Evolutionary conservation across 2,329 filamentous ascomycete genomes (phyloP).

Genomic region (Calonectria multiphialidica): DNA sequence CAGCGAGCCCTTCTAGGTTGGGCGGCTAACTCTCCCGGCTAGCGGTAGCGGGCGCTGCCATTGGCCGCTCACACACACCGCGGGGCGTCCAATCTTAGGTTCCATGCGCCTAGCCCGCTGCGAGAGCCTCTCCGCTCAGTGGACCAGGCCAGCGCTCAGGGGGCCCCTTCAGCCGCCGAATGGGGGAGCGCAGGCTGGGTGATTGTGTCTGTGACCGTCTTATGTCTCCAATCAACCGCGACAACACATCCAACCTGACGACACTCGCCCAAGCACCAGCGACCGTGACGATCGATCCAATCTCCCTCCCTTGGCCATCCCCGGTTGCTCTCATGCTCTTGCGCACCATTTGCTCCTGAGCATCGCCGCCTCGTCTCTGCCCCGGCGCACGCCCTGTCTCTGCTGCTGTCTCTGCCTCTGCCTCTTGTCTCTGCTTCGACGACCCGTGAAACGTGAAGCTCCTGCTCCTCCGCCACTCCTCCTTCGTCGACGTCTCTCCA

Average conservation of each 20-base stretch:
- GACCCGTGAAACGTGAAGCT: conserved; percentile 27
- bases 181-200: conserved; percentile 35
- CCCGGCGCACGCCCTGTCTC: conserved; percentile 5
- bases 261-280: conserved; percentile 12
- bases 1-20: conserved; percentile 29
- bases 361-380: background rate
- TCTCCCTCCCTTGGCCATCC: conserved; percentile 5
- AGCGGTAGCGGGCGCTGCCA: background rate
- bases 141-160: conserved; percentile 38
- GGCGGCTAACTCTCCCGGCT: conserved; percentile 40
- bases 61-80: conserved; percentile 32
- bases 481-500: conserved; percentile 25
- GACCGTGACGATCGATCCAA: conserved; percentile 17
- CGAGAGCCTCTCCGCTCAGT: conserved; percentile 32
- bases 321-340: background rate
- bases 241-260: background rate
- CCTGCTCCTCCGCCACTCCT: conserved; percentile 21
- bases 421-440: background rate
- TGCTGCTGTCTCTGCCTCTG: too few species aligned
- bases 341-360: background rate
- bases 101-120: conserved; percentile 32
- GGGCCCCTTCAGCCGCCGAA: conserved; percentile 37
- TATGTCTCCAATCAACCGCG: conserved; percentile 25
- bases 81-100: conserved; percentile 44
- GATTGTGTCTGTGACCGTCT: conserved; percentile 14